phyloP scores from a whole-genome alignment of 768 basidiomycete genomes.

The Pisolithus orientalis region DNA sequence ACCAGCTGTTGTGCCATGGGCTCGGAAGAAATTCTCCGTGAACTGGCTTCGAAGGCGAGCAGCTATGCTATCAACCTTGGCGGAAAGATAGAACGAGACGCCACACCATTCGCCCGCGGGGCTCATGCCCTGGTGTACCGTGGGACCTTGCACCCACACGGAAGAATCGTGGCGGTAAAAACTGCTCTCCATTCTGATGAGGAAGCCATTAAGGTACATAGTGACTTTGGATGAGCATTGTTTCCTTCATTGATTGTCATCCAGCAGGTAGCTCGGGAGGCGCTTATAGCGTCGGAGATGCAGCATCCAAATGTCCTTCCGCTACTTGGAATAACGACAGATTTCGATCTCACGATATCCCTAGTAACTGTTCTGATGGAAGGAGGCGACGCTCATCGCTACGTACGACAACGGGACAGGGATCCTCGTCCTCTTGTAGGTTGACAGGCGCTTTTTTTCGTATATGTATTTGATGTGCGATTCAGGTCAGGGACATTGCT shows the following conservation, averaged over 20 bases:
- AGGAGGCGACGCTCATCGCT: neutral
- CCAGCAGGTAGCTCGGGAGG: constrained; percentile 13
- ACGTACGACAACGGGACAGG: neutral
- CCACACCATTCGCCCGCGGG: no score
- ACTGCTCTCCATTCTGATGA: neutral
- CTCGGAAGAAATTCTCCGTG: no score
- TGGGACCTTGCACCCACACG: neutral
- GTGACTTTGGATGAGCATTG: no score
- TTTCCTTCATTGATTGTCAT: neutral
- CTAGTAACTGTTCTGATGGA: constrained; percentile 4
- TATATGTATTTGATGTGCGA: neutral
- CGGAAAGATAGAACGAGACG: neutral
- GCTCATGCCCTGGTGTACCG: neutral
- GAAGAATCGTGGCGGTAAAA: neutral
- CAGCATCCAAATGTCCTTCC: constrained; percentile 15
- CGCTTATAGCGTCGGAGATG: constrained; percentile 14
- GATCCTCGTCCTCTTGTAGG: neutral
- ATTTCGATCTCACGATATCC: constrained; percentile 10
- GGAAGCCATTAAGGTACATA: neutral
- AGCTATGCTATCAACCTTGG: neutral
- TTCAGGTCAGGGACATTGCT: neutral
- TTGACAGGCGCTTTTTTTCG: neutral
- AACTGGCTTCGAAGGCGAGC: no score
- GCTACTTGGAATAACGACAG: constrained; percentile 10
- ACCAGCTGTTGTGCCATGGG: no score